phyloP scores from a whole-genome alignment of 2,329 filamentous ascomycete species.

The Aspergillus caelatus region DNA sequence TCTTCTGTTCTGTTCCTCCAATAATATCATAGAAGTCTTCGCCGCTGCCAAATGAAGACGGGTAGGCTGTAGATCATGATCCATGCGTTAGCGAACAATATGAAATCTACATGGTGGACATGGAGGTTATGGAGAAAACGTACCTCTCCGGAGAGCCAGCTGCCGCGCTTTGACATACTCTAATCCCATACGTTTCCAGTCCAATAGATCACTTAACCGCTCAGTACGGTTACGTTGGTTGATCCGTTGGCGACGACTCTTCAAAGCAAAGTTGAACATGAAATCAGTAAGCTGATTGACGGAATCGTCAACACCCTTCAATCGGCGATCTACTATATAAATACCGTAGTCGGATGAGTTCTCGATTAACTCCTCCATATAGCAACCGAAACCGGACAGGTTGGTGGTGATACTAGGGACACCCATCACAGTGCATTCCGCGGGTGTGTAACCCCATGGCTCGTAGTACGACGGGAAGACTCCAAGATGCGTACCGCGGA shows the following conservation, averaged over 20 bases:
- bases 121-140: neutral
- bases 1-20: constrained; percentile 90
- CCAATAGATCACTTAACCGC: constrained; percentile 87
- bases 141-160: constrained; percentile 76
- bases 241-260: constrained; percentile 94
- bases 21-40: constrained; percentile 89
- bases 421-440: constrained; percentile 98
- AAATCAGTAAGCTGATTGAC: constrained; percentile 90
- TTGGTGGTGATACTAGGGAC: constrained; percentile 98
- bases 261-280: constrained; percentile 93
- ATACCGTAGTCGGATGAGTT: constrained; percentile 98
- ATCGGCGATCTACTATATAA: constrained; percentile 95
- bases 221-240: constrained; percentile 98
- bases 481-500: constrained; percentile 92
- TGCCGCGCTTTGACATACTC: constrained; percentile 98
- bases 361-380: constrained; percentile 99
- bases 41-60: constrained; percentile 74
- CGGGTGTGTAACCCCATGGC: constrained; percentile 97
- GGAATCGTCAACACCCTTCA: constrained; percentile 94
- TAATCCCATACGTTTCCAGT: constrained; percentile 99
- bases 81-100: constrained; percentile 17
- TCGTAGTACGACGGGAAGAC: constrained; percentile 98
- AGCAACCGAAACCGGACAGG: constrained; percentile 95
- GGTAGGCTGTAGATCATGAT: constrained; percentile 67
- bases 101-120: too few species aligned